Conservation (phyloP, 2,329 filamentous ascomycete species). For the Aureobasidium sp. region DNA sequence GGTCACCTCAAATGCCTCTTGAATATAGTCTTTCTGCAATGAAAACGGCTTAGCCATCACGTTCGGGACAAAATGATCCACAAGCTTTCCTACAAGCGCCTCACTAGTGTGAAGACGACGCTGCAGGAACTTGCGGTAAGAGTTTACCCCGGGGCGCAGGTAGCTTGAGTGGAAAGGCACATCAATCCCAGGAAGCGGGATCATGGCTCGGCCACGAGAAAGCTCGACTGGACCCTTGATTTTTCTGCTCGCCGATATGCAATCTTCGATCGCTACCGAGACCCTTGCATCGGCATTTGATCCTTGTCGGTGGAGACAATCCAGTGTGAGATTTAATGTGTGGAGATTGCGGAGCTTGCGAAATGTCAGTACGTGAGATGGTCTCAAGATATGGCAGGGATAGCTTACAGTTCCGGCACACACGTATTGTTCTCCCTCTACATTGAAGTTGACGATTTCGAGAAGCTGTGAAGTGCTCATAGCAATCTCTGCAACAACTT, state of each 20-base stretch:
- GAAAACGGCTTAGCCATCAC: conserved; percentile 96
- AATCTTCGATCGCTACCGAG: conserved; percentile 80
- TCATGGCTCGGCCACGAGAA: conserved; percentile 91
- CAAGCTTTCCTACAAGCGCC: conserved; percentile 91
- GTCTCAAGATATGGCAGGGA: no score
- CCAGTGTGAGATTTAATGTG: conserved; percentile 69
- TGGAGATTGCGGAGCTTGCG: conserved; percentile 60
- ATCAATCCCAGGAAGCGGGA: conserved; percentile 92
- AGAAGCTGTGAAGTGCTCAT: conserved; percentile 92
- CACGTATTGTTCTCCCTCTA: conserved; percentile 64
- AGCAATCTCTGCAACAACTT: conserved; percentile 64
- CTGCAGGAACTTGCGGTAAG: conserved; percentile 93
- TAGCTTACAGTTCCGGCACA: conserved; percentile 60
- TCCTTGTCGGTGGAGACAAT: conserved; percentile 93
- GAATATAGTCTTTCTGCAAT: no score
- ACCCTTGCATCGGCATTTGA: conserved; percentile 93
- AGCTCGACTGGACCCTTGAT: conserved; percentile 84
- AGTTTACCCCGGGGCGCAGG: conserved; percentile 94
- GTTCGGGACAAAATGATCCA: conserved; percentile 99
- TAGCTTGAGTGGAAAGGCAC: conserved; percentile 99
- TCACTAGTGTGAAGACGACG: conserved; percentile 99
- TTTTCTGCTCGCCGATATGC: no score
- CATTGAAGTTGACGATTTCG: conserved; percentile 96
- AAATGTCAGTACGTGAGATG: no score
- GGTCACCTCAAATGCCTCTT: no score